Base-by-base conservation (phyloP, 768 basidiomycete species). In the Leccinum pellstonianum region DNA sequence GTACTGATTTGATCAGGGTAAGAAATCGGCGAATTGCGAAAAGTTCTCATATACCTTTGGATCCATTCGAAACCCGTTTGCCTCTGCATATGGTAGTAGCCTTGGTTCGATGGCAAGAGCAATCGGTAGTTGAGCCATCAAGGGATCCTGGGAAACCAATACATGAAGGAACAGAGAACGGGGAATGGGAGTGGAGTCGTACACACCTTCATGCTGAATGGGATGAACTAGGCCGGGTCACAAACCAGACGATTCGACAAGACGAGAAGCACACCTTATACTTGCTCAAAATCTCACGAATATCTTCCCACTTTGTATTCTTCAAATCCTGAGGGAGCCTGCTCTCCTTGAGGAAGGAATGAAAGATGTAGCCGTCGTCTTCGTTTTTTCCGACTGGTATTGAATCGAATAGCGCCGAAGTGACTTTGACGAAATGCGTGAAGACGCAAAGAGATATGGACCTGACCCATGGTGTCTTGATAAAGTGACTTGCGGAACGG, bases 41-140 rank as follows among this genome's bases (percentile, higher is more conserved):
- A 53, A 46, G 51, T 57, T 58, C 50, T 61, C 53, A 57, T 52
- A 52, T 73, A 86, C 89, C 79, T 90, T 90, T 70, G 81, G 81
- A 67, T 92, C 89, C 88, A 92, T 88, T 41, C 75, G 75, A 70
- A 92, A 91, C 14, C 90, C 90, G 73, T 91, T 92, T 25, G 79
- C 78, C 38, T 83, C 81, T 2, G 90, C 90, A 59, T 81, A 82
- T 1, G 90, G 88, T 52, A 92, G 80, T 21, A 92, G 75, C 59
- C 85, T 81, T 12, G 90, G 90, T 71, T 91, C 90, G 58, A 91
- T 82, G 21, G 90, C 88, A 43, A 92, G 78, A 3, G 84, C 88
- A 54, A 91, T 80, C 29, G 90, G 90, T 58, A 91, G 86, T 68
- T 88, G 87, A 5, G 81, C 80, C 86, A 87, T 88, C 69, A 92